These are phyloP conservation scores for Hygrophila difformis DNA, from an alignment of 257 asterid species.

Conservation along the genomic window DNA sequence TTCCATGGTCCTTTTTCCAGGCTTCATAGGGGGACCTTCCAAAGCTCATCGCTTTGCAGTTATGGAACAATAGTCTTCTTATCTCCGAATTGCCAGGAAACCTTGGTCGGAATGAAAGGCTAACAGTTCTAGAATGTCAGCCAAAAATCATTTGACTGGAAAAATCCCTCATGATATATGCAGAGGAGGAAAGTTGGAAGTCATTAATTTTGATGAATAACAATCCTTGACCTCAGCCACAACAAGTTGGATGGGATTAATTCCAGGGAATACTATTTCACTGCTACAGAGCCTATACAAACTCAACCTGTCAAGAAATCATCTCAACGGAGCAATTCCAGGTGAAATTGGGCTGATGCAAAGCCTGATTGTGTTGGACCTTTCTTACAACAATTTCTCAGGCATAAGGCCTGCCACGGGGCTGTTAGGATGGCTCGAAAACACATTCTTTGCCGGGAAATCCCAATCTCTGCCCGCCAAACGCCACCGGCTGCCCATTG, in stretches of 20 bases:
- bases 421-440: conserved; percentile 32
- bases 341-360: conserved; percentile 55
- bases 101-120: conserved; percentile 60
- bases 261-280: conserved; percentile 39
- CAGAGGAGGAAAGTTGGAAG: conserved; percentile 40
- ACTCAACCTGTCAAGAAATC: conserved; percentile 61
- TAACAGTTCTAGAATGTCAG: conserved; percentile 44
- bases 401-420: conserved; percentile 54
- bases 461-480: conserved; percentile 60
- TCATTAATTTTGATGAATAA: conserved; percentile 54
- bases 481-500: conserved; percentile 24
- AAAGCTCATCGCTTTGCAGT: conserved; percentile 54
- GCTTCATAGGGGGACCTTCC: conserved; percentile 77
- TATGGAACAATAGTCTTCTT: conserved; percentile 81
- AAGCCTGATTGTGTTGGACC: conserved; percentile 55
- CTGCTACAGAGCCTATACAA: conserved; percentile 43
- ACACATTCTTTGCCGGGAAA: conserved; percentile 48
- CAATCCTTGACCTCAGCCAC: conserved; percentile 39
- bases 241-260: conserved; percentile 37
- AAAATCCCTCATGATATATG: conserved; percentile 58
- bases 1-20: conserved; percentile 62
- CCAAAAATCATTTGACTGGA: conserved; percentile 65
- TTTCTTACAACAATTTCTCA: conserved; percentile 59
- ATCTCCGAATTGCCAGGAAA: conserved; percentile 63
- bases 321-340: conserved; percentile 46